Evolutionary conservation across 163 green algal species (phyloP).

Genomic region (Botryococcus braunii): DNA sequence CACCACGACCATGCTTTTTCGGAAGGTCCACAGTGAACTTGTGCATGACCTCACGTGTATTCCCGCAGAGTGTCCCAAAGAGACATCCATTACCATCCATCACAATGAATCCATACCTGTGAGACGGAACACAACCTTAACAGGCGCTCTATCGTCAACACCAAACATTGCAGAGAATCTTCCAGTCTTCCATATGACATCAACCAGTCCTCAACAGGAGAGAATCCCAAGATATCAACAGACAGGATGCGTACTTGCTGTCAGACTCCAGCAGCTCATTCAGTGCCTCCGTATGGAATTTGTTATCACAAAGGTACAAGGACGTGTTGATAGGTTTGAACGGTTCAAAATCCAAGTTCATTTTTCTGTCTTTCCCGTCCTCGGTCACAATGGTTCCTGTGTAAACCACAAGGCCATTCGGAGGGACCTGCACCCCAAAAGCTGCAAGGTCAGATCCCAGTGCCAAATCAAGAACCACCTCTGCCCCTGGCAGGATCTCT

Average conservation of each 20-base stretch:
- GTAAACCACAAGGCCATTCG: conserved; percentile 97
- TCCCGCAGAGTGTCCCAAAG: conserved; percentile 93
- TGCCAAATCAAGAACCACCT: background rate
- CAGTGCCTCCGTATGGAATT: conserved; percentile 98
- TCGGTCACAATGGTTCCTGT: conserved; percentile 96
- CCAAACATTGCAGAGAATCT: too few species aligned
- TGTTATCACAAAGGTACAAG: conserved; percentile 99
- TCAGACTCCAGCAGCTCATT: conserved; percentile 93
- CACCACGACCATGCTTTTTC: conserved; percentile 98
- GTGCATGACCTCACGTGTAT: conserved; percentile 91
- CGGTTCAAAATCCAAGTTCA: conserved; percentile 99
- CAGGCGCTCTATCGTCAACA: too few species aligned
- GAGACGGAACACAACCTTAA: background rate
- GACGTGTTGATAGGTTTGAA: conserved; percentile 99
- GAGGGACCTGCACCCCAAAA: conserved; percentile 59
- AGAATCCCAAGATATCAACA: conserved; percentile 2
- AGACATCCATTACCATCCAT: conserved; percentile 98
- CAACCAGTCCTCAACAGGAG: too few species aligned
- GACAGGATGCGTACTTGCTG: conserved; percentile 53
- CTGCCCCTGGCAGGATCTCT: background rate
- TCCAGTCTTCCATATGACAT: background rate
- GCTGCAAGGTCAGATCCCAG: background rate
- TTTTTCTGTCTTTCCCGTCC: conserved; percentile 97
- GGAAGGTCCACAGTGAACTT: conserved; percentile 96
- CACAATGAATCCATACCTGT: conserved; percentile 98